phyloP scores from a whole-genome alignment of 2,329 filamentous ascomycete genomes.

The Trichocomaceae sp. region DNA sequence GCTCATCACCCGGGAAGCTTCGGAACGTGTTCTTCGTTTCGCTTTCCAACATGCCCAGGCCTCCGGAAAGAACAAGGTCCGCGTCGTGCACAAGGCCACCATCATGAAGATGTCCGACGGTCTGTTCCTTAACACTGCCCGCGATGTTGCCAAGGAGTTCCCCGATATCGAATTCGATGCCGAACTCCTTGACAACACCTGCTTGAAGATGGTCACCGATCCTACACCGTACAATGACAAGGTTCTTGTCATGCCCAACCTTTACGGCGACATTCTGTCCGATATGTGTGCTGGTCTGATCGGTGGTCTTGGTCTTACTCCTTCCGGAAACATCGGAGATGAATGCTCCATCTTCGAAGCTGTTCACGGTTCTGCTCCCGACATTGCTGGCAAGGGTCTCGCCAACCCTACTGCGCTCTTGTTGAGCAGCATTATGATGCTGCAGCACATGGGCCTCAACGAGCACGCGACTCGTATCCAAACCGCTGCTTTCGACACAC shows the following conservation, averaged over 20 bases:
- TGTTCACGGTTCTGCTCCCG: constrained; percentile 93
- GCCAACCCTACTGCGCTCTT: constrained; percentile 97
- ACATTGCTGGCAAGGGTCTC: constrained; percentile 91
- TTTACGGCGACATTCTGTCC: constrained; percentile 98
- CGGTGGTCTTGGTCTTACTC: constrained; percentile 91
- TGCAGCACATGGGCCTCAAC: constrained; percentile 92
- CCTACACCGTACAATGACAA: constrained; percentile 97
- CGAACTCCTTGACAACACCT: constrained; percentile 98
- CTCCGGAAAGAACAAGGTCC: constrained; percentile 92
- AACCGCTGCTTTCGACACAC: constrained; percentile 87
- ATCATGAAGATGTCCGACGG: constrained; percentile 99
- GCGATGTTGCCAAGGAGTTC: constrained; percentile 88
- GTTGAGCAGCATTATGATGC: constrained; percentile 97
- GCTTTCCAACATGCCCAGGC: constrained; percentile 97
- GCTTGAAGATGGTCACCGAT: constrained; percentile 97
- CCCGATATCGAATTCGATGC: constrained; percentile 93
- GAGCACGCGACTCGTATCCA: constrained; percentile 83
- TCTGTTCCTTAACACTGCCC: constrained; percentile 85
- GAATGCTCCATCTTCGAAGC: constrained; percentile 99
- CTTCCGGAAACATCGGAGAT: constrained; percentile 97
- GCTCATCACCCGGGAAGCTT: constrained; percentile 93
- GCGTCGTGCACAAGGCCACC: constrained; percentile 98
- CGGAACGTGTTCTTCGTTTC: constrained; percentile 90
- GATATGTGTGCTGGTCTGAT: constrained; percentile 99
- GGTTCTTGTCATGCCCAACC: constrained; percentile 94